phyloP scores from a whole-genome alignment of 768 basidiomycete genomes.

The Asterophora lycoperdoides region DNA sequence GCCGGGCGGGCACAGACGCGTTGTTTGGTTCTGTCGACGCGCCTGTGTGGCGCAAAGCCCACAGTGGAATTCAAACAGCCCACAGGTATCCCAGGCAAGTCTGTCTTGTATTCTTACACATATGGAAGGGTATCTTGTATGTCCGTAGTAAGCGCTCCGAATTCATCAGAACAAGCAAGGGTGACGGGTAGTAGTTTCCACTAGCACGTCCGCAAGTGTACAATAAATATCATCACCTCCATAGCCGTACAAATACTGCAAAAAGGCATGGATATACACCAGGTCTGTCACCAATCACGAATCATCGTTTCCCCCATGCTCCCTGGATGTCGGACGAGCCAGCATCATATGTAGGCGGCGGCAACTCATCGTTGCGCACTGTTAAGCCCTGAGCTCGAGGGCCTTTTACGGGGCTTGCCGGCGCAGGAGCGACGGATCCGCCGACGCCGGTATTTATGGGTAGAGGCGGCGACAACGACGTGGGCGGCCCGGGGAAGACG shows the following conservation, averaged over 20 bases:
- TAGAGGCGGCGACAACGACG: slow-evolving; percentile 27
- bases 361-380: slow-evolving; percentile 38
- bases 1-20: too few species aligned
- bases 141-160: too few species aligned
- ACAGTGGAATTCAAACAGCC: too few species aligned
- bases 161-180: too few species aligned
- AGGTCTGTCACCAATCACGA: neutral
- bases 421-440: slow-evolving; percentile 18
- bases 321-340: slow-evolving; percentile 45
- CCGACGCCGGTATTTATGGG: slow-evolving; percentile 36
- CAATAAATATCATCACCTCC: neutral
- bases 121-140: too few species aligned
- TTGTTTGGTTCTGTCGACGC: too few species aligned
- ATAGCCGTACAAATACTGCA: neutral
- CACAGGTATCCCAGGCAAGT: too few species aligned
- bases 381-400: slow-evolving; percentile 34
- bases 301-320: slow-evolving; percentile 48
- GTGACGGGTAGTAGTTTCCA: neutral
- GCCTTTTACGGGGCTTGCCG: slow-evolving; percentile 39
- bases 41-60: too few species aligned
- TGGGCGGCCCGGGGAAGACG: slow-evolving; percentile 22
- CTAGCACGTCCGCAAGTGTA: slow-evolving; percentile 6
- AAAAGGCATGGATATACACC: neutral
- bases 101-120: too few species aligned
- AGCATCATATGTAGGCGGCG: slow-evolving; percentile 65